phyloP scores from a whole-genome alignment of 2,329 filamentous ascomycete genomes.

The Colletotrichum lupini region DNA sequence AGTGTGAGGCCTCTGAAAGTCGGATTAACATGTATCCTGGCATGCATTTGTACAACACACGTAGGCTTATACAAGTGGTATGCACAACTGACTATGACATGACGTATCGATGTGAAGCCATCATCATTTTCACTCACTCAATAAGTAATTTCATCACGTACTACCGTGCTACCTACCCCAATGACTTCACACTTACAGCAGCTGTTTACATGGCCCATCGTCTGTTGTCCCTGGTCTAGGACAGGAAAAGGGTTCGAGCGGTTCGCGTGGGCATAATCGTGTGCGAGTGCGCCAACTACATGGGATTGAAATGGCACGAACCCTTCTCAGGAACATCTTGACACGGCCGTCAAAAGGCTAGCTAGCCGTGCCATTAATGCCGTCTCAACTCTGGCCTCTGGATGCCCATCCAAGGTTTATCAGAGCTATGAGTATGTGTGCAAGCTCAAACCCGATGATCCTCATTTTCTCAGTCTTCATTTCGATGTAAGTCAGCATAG shows the following conservation, averaged over 20 bases:
- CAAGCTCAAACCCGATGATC: background rate
- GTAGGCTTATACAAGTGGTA: background rate
- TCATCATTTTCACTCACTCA: background rate
- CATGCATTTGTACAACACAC: background rate
- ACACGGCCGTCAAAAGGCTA: no score
- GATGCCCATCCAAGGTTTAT: background rate
- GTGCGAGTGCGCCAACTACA: background rate
- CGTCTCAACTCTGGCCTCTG: background rate
- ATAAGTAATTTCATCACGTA: background rate
- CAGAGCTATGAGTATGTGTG: background rate
- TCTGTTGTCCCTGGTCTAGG: background rate
- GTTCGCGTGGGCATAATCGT: background rate
- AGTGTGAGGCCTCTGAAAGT: background rate
- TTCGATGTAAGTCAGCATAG: no score
- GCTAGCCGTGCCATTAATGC: conserved; percentile 11
- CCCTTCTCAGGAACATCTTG: background rate
- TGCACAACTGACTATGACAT: background rate
- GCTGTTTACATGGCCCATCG: background rate
- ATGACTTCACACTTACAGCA: background rate
- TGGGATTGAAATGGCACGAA: background rate
- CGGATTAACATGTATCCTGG: no score
- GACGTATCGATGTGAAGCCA: background rate
- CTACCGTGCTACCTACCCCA: background rate
- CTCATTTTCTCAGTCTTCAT: background rate
- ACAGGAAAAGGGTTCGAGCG: background rate